Conservation (phyloP, 2,329 filamentous ascomycete genomes). For the Alternaria consortialis region DNA sequence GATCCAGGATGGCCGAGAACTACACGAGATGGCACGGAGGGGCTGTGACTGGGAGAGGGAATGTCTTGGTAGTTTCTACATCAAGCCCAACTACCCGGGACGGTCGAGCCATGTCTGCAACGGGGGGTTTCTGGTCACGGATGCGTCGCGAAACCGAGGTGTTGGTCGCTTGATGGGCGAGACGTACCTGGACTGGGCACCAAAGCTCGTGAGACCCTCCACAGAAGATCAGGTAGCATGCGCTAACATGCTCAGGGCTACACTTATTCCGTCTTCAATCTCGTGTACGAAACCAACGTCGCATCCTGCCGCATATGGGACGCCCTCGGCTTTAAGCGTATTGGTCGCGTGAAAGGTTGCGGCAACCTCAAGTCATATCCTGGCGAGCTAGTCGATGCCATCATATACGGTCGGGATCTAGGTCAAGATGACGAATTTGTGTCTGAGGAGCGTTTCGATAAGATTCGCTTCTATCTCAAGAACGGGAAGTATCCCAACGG, state of each 20-base stretch:
- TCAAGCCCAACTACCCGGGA: constrained; percentile 93
- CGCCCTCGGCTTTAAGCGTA: constrained; percentile 88
- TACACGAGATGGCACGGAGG: constrained; percentile 56
- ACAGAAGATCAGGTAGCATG: neutral
- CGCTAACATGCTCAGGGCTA: constrained; percentile 67
- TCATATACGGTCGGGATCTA: constrained; percentile 69
- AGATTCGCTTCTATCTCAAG: constrained; percentile 97
- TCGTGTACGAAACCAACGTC: constrained; percentile 93
- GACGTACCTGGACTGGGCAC: constrained; percentile 62
- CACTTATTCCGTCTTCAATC: constrained; percentile 91
- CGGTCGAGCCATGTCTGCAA: constrained; percentile 89
- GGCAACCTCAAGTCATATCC: constrained; percentile 60
- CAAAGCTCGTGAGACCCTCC: constrained; percentile 53
- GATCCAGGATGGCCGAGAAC: constrained; percentile 64
- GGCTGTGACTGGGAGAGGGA: constrained; percentile 77
- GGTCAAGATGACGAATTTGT: constrained; percentile 79
- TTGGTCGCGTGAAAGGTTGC: constrained; percentile 74
- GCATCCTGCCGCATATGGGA: constrained; percentile 93
- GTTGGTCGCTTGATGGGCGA: constrained; percentile 63
- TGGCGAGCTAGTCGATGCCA: constrained; percentile 58
- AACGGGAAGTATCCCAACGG: constrained; percentile 92
- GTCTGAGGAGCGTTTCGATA: constrained; percentile 96
- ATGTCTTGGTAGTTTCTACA: constrained; percentile 90
- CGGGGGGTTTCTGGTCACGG: constrained; percentile 62
- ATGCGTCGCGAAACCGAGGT: constrained; percentile 58